Conservation (phyloP, 441 rosid genomes). For the Populus hybrid region DNA sequence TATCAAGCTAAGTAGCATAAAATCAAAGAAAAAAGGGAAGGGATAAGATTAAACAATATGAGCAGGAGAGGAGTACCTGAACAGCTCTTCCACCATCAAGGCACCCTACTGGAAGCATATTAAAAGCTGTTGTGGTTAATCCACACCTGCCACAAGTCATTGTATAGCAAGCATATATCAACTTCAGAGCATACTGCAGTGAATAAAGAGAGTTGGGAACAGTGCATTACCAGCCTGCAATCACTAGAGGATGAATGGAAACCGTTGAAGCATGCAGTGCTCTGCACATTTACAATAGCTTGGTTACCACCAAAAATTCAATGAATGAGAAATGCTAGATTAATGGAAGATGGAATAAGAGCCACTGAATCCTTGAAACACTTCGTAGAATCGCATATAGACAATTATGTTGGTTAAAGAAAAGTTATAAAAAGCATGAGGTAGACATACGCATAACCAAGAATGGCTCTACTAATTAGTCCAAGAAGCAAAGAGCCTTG, state of each 20-base stretch:
- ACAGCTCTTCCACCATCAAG: slow-evolving; percentile 96
- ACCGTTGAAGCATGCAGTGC: slow-evolving; percentile 87
- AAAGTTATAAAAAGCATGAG: slow-evolving; percentile 9
- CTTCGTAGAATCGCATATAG: slow-evolving; percentile 9
- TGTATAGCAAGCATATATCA: slow-evolving; percentile 21
- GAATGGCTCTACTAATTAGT: slow-evolving; percentile 85
- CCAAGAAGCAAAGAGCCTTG: slow-evolving; percentile 98
- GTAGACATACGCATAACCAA: slow-evolving; percentile 76
- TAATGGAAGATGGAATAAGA: slow-evolving; percentile 12
- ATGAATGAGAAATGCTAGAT: slow-evolving; percentile 14
- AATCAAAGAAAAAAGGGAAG: not conserved
- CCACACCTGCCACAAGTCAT: slow-evolving; percentile 68
- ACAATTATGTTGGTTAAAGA: not conserved
- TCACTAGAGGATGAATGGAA: slow-evolving; percentile 89
- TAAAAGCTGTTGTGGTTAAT: slow-evolving; percentile 85
- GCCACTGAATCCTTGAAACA: not conserved
- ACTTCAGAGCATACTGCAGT: not conserved
- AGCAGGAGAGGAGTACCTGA: slow-evolving; percentile 48
- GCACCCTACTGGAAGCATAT: slow-evolving; percentile 97
- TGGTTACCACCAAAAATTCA: slow-evolving; percentile 7
- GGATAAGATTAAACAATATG: not conserved
- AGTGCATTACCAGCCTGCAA: slow-evolving; percentile 81
- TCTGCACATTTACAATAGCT: slow-evolving; percentile 44
- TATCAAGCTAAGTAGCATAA: not conserved
- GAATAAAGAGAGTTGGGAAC: slow-evolving; percentile 17